phyloP scores from a whole-genome alignment of 2,329 filamentous ascomycete species.

The Lasiodiplodia citricola region DNA sequence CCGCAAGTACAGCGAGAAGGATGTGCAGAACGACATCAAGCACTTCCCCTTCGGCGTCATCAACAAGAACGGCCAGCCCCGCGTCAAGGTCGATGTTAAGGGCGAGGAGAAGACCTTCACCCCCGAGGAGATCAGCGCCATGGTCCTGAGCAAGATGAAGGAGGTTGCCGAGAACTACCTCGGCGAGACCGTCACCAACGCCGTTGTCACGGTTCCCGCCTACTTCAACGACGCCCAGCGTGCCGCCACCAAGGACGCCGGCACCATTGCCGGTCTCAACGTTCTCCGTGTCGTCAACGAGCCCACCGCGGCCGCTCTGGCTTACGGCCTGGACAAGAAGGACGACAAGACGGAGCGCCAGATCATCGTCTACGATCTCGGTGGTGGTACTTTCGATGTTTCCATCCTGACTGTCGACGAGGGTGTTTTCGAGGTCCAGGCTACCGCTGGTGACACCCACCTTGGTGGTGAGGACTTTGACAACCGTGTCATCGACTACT shows the following conservation, averaged over 20 bases:
- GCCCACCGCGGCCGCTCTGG: constrained; percentile 92
- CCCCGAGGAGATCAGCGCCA: constrained; percentile 76
- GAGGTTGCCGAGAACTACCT: constrained; percentile 79
- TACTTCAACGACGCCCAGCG: constrained; percentile 99
- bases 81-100: constrained; percentile 76
- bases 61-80: constrained; percentile 87
- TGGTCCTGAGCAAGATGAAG: constrained; percentile 86
- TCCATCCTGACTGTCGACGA: constrained; percentile 65
- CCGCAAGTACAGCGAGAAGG: constrained; percentile 59
- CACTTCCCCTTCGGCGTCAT: constrained; percentile 97
- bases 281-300: constrained; percentile 97
- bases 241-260: constrained; percentile 95
- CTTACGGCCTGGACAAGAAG: constrained; percentile 73
- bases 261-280: constrained; percentile 88
- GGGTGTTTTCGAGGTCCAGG: constrained; percentile 91
- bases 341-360: constrained; percentile 44
- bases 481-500: constrained; percentile 94
- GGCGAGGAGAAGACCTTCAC: constrained; percentile 73
- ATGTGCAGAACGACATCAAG: constrained; percentile 93
- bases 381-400: constrained; percentile 50
- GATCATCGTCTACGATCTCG: constrained; percentile 50
- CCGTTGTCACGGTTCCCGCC: constrained; percentile 91
- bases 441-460: constrained; percentile 95
- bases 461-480: constrained; percentile 99
- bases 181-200: constrained; percentile 82